phyloP scores from a whole-genome alignment of 805 yeast species.

The Diddensiella caesifluorescens region DNA sequence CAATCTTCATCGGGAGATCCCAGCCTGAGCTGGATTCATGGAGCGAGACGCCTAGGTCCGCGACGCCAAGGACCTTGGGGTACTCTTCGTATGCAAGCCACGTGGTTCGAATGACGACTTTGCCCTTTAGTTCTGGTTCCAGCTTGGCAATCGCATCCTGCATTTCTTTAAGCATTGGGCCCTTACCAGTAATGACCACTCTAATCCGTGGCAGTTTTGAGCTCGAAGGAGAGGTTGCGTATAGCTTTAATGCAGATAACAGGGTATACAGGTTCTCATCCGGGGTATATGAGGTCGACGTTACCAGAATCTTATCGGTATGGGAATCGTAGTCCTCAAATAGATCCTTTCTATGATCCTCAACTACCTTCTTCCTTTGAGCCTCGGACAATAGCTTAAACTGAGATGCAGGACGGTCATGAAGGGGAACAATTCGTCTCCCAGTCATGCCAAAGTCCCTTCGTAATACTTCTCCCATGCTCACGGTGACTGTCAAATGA shows the following conservation, averaged over 20 bases:
- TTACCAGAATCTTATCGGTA: slow-evolving; percentile 61
- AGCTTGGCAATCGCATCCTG: slow-evolving; percentile 41
- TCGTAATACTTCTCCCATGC: slow-evolving; percentile 59
- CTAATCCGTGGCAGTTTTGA: slow-evolving; percentile 41
- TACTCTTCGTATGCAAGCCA: slow-evolving; percentile 82
- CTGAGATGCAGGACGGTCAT: slow-evolving; percentile 75
- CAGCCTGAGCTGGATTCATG: slow-evolving; percentile 90
- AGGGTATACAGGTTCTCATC: slow-evolving; percentile 82
- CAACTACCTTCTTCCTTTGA: slow-evolving; percentile 32
- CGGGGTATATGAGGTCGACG: slow-evolving; percentile 91
- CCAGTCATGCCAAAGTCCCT: slow-evolving; percentile 48
- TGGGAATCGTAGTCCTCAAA: slow-evolving; percentile 34
- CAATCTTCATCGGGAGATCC: slow-evolving; percentile 95
- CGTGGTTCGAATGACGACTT: slow-evolving; percentile 53
- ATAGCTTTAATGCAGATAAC: slow-evolving; percentile 58
- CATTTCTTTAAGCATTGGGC: slow-evolving; percentile 66
- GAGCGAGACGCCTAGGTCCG: slow-evolving; percentile 84
- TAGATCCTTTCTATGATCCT: slow-evolving; percentile 29
- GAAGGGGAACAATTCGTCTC: slow-evolving; percentile 55
- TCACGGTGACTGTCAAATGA: slow-evolving; percentile 74
- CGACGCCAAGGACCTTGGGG: slow-evolving; percentile 64
- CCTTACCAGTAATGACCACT: slow-evolving; percentile 93
- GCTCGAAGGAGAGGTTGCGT: slow-evolving; percentile 38
- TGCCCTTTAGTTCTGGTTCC: slow-evolving; percentile 36
- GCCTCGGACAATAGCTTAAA: slow-evolving; percentile 40